Evolutionary conservation across 495 filamentous ascomycete species (phyloP).

Genomic region (Parathielavia hyrcaniae): DNA sequence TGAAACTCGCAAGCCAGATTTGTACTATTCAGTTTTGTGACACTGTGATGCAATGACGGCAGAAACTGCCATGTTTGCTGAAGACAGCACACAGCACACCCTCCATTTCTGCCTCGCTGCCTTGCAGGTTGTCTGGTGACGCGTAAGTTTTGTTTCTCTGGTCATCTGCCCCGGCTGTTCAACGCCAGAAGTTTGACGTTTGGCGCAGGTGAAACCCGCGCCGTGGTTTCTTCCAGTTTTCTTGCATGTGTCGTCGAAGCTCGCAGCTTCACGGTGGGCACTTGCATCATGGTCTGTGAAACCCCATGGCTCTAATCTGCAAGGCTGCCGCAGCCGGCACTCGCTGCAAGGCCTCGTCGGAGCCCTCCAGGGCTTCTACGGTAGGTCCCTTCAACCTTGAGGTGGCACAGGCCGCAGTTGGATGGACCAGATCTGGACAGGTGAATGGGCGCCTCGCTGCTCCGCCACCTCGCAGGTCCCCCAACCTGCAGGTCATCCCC

Average conservation of each 20-base stretch:
- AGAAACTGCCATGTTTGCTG: not conserved
- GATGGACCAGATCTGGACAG: not conserved
- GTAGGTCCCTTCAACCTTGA: not conserved
- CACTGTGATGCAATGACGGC: not conserved
- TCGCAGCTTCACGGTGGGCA: too few species aligned
- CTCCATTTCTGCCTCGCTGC: conserved; percentile 5
- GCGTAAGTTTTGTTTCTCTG: not conserved
- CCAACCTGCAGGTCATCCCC: not conserved
- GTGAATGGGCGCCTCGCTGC: conserved; percentile 9
- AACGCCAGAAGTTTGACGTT: not conserved
- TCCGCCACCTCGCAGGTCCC: not conserved
- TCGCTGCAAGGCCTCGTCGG: not conserved
- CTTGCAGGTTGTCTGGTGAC: conserved; percentile 13
- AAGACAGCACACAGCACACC: not conserved
- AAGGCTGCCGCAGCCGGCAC: not conserved
- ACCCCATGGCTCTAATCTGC: not conserved
- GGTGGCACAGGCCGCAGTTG: conserved; percentile 3
- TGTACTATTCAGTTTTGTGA: not conserved
- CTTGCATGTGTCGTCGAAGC: too few species aligned
- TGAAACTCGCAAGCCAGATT: not conserved
- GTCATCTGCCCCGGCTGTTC: conserved; percentile 4
- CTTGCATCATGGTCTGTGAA: not conserved
- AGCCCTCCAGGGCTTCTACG: not conserved
- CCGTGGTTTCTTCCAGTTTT: not conserved
- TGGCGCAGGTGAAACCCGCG: not conserved